Conservation (phyloP, 2,329 filamentous ascomycete genomes). For the Thielaviopsis populi region DNA sequence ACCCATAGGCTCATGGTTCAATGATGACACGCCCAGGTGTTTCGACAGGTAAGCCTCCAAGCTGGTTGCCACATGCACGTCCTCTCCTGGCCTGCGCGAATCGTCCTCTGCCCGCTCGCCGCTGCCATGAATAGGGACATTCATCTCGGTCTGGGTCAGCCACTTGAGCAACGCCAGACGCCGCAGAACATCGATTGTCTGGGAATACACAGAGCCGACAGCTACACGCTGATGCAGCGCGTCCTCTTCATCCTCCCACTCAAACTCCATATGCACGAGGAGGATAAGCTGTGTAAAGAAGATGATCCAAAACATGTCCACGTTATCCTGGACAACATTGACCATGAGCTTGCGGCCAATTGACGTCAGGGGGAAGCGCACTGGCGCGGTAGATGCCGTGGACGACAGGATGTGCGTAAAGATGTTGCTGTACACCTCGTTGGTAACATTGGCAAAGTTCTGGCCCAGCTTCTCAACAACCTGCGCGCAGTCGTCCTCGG, state of each 20-base stretch:
- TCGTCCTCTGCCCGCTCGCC: conserved; percentile 22
- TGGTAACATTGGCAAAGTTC: conserved; percentile 43
- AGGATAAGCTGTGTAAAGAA: conserved; percentile 73
- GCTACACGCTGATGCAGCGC: conserved; percentile 44
- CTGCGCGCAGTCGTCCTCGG: conserved; percentile 62
- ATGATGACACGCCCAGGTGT: conserved; percentile 45
- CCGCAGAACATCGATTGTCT: conserved; percentile 54
- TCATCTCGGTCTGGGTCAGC: conserved; percentile 46
- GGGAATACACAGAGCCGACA: conserved; percentile 54
- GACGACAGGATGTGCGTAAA: conserved; percentile 25
- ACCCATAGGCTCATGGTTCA: conserved; percentile 35
- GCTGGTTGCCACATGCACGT: conserved; percentile 26
- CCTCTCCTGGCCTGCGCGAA: conserved; percentile 31
- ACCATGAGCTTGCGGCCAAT: conserved; percentile 65
- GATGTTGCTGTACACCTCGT: conserved; percentile 39
- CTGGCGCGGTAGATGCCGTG: conserved; percentile 25
- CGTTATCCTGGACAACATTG: conserved; percentile 62
- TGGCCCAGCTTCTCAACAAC: conserved; percentile 56
- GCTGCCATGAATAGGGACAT: conserved; percentile 31
- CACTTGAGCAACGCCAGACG: conserved; percentile 60
- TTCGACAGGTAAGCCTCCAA: conserved; percentile 46
- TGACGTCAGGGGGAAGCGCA: conserved; percentile 45
- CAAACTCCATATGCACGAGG: conserved; percentile 72
- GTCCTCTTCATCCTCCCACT: conserved; percentile 59
- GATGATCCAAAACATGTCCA: conserved; percentile 56